A percentile compares a stretch with the other conserved stretches of the same genome.
Conservation (phyloP, 2,329 filamentous ascomycete genomes). For the Stenocarpella maydis region DNA sequence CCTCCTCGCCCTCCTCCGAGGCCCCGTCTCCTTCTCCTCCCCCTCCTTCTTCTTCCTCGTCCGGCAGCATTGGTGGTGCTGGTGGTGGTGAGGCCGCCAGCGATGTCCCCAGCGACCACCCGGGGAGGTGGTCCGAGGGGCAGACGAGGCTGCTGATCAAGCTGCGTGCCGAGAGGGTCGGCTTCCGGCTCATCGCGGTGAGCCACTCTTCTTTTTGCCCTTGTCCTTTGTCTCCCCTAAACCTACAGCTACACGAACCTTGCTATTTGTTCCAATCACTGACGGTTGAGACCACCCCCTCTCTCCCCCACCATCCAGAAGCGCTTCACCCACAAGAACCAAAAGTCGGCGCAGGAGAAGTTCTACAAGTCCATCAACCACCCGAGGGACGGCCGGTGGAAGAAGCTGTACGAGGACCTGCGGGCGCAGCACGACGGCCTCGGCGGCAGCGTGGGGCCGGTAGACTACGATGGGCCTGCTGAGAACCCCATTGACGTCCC, state of each 20-base stretch:
- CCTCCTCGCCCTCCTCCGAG: no score
- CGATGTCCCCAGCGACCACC: neutral
- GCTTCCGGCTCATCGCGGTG: neutral
- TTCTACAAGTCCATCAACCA: constrained; percentile 13
- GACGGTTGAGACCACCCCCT: no score
- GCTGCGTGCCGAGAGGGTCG: neutral
- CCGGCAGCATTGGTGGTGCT: no score
- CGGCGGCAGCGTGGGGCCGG: neutral
- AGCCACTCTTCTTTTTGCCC: no score
- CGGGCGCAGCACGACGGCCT: neutral
- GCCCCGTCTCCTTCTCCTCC: no score
- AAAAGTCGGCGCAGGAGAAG: constrained; percentile 1
- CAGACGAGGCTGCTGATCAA: neutral
- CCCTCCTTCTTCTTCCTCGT: no score
- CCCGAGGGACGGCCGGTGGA: neutral
- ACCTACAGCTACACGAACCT: neutral
- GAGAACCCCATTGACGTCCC: neutral
- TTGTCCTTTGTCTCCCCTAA: no score
- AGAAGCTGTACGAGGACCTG: neutral
- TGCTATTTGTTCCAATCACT: no score
- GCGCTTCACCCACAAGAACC: neutral
- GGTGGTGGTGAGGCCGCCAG: no score
- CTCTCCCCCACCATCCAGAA: neutral
- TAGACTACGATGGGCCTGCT: no score
- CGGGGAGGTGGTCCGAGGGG: neutral